Base-by-base conservation (phyloP, 192 early-diverging fungal genomes). In the Globomyces pollinis-pini region DNA sequence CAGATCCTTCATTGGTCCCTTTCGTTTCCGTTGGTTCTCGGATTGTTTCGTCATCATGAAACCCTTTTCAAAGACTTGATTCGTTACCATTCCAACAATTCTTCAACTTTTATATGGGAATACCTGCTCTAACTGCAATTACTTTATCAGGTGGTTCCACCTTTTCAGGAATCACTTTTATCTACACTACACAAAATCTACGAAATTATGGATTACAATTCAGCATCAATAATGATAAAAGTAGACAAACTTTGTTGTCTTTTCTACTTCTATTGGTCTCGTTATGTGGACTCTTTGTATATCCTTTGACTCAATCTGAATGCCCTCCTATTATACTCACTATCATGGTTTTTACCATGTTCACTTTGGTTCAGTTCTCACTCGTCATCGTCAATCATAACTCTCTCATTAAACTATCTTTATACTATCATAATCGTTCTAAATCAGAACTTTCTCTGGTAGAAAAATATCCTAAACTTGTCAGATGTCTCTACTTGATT, bases 371-470 rank as follows among this genome's bases (percentile, higher is more conserved):
- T 0, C 50, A 51, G 20, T 51, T 33, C 33, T 34, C 36, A 5
- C 18, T 57, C 36, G 55, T 33, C 13, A 39, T 57, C 38, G n/a
- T 57, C n/a, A 57, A 57, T 38, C 55, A 57, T 24, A 57, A 57
- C 38, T 29, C 55, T 2, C 21, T 57, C 35, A 44, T 57, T 20
- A 34, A 38, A 31, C 24, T 57, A 13, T 34, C 16, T 20, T 34
- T 31, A 28, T 47, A 20, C 8, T 47, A 28, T 26, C 44, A 20
- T 9, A 26, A 28, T 26, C 28, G 23, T 47, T 47, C 44, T 15
- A 47, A 26, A n/a, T 15, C 28, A 5, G 28, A 47, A 7, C 23
- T 47, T 5, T 7, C 23, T 7, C 23, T 26, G 6, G n/a, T n/a
- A n/a, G 24, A 57, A 41, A n/a, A n/a, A n/a, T n/a, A n/a, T n/a